These are phyloP conservation scores for Vicia villosa DNA, from an alignment of 306 rosid genomes.

Conservation along the genomic window DNA sequence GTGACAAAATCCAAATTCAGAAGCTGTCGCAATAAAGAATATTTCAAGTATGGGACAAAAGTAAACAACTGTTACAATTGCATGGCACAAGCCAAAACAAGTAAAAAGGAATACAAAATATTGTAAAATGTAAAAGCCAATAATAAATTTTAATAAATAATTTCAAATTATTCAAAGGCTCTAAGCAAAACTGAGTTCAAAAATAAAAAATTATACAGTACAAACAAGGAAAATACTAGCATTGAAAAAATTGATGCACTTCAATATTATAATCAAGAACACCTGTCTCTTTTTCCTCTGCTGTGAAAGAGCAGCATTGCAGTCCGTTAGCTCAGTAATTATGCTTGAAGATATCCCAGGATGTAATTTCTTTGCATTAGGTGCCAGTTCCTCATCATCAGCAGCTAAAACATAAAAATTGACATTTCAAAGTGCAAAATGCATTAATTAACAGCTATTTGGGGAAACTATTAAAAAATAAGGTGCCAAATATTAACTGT, in stretches of 20 bases:
- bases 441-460: not conserved
- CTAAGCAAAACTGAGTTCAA: not conserved
- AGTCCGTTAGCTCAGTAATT: constrained; percentile 79
- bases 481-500: constrained; percentile 10
- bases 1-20: constrained; percentile 14
- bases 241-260: constrained; percentile 1
- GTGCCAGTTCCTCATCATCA: constrained; percentile 68
- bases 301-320: constrained; percentile 88
- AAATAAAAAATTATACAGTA: not conserved
- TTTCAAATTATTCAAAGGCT: constrained; percentile 4
- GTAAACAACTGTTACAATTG: not conserved
- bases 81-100: not conserved
- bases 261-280: constrained; percentile 25
- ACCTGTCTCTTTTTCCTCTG: constrained; percentile 91
- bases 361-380: constrained; percentile 61
- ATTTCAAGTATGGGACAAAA: not conserved
- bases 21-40: constrained; percentile 3
- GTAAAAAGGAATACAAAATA: not conserved
- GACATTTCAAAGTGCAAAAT: constrained; percentile 7
- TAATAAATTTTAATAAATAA: not conserved
- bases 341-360: constrained; percentile 68
- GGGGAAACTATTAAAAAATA: not conserved
- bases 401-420: constrained; percentile 42
- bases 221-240: constrained; percentile 5
- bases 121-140: not conserved